Evolutionary conservation across 2,329 filamentous ascomycete genomes (phyloP), one percentile per base, ranked within the genome.

Genomic region (Didymella glomerata): DNA sequence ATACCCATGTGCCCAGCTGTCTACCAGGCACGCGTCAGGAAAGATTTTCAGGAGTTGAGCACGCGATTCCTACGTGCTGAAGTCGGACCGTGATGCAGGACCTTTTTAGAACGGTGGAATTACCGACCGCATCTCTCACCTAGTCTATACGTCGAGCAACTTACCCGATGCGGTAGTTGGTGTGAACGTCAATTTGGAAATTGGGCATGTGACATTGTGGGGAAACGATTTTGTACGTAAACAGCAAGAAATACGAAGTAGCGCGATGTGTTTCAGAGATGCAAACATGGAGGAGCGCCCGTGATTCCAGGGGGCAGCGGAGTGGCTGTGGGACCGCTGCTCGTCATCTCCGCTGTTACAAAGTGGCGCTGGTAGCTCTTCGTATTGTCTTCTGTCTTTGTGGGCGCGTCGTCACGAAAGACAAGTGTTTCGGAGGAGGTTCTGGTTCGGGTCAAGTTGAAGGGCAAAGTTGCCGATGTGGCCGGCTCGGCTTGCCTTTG

Each of bases 401-500:
- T 44, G 46, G 27, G 27, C 18, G 20, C 22, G 14, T 48, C 20
- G 42, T 44, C 25, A 36, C 24, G 5, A 25, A 44, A 36, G 27
- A 22, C 13, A 27, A 50, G 30, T n/a, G 28, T 54, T 45, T 59
- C 56, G 50, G 56, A n/a, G 32, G 32, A 38, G 38, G 30, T 32
- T 54, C 56, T 59, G 44, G 28, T 58, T 54, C 32, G 34, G 51
- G 56, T 27, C 40, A 54, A 50, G 47, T 25, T 59, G 40, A n/a
- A 18, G 20, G 32, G 27, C 20, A 9, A 13, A 36, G 27, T 22
- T 50, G 56, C 40, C 56, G 40, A 6, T 45, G 45, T 28, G 50
- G 32, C 56, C 45, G 25, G 40, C 46, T 44, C n/a, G 27, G 50
- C 56, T 50, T 34, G 41, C 40, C 27, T 16, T 36, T 18, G 4